Evolutionary conservation across 768 basidiomycete species (phyloP).

Genomic region (Butyriboletus loyo): DNA sequence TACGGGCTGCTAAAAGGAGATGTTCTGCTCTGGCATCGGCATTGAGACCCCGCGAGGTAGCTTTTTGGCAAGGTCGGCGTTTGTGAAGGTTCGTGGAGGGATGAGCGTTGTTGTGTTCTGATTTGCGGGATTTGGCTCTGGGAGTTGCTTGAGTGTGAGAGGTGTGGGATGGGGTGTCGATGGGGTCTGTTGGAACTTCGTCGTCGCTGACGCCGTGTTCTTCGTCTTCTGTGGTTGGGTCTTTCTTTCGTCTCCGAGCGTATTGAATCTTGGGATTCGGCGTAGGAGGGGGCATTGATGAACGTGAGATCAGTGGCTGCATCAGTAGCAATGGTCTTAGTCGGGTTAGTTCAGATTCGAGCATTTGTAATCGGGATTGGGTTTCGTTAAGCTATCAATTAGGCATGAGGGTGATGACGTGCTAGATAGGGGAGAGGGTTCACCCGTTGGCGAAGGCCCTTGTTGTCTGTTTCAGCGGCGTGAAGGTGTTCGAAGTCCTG

Average conservation of each 20-base stretch:
- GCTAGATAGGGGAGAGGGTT: constrained; percentile 6
- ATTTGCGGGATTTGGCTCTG: constrained; percentile 18
- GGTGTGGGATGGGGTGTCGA: constrained; percentile 17
- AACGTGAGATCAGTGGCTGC: constrained; percentile 44
- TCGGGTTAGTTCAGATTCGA: constrained; percentile 63
- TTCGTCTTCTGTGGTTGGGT: constrained; percentile 26
- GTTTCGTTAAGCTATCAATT: constrained; percentile 53
- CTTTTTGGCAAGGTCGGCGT: constrained; percentile 28
- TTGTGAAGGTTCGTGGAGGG: constrained; percentile 12
- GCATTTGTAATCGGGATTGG: constrained; percentile 46
- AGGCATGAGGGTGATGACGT: constrained; percentile 4
- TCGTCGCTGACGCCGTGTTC: constrained; percentile 24
- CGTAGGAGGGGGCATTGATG: constrained; percentile 19
- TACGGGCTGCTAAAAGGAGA: constrained; percentile 67
- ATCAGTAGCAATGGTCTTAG: constrained; percentile 69
- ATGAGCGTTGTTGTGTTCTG: constrained; percentile 15
- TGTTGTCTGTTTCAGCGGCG: constrained; percentile 59
- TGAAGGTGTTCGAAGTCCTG: constrained; percentile 59
- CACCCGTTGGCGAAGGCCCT: constrained; percentile 59
- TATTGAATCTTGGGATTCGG: constrained; percentile 20
- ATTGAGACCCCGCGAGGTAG: constrained; percentile 33
- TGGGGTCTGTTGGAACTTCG: constrained; percentile 20
- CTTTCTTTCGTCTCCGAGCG: constrained; percentile 29
- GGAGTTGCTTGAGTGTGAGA: constrained; percentile 21
- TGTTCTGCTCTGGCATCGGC: constrained; percentile 72